These are phyloP conservation scores for Cystobasidiaceae sp. DNA, from an alignment of 1,284 basidiomycete species.

Conservation along the genomic window DNA sequence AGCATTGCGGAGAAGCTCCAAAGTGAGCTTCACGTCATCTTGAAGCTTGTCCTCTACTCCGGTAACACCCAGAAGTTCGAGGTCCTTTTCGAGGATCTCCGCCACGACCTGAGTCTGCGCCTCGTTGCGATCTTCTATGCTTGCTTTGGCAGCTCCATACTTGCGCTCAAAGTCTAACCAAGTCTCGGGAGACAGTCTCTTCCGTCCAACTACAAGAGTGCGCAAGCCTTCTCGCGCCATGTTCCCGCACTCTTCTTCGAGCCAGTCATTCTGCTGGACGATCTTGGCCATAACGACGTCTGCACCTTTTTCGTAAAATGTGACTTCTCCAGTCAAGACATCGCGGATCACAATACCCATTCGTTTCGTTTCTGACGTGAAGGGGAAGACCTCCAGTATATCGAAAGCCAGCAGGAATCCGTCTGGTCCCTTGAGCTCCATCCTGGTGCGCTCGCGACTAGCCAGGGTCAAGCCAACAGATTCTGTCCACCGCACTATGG, in stretches of 20 bases:
- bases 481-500: slow-evolving; percentile 97
- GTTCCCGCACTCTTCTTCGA: slow-evolving; percentile 96
- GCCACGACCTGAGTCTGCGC: slow-evolving; percentile 69
- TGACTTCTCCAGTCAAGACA: slow-evolving; percentile 64
- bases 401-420: slow-evolving; percentile 67
- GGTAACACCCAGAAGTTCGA: slow-evolving; percentile 88
- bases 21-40: slow-evolving; percentile 88
- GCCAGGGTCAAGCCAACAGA: slow-evolving; percentile 84
- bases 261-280: slow-evolving; percentile 95
- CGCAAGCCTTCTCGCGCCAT: slow-evolving; percentile 96
- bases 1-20: slow-evolving; percentile 89
- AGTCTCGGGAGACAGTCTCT: slow-evolving; percentile 62
- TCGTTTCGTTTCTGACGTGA: slow-evolving; percentile 96
- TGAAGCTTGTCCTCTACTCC: slow-evolving; percentile 99
- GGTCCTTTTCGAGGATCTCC: slow-evolving; percentile 74
- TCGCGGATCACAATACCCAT: slow-evolving; percentile 97
- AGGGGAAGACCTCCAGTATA: slow-evolving; percentile 88
- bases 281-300: slow-evolving; percentile 95
- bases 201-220: slow-evolving; percentile 89
- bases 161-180: slow-evolving; percentile 69
- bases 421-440: slow-evolving; percentile 67
- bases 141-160: slow-evolving; percentile 73
- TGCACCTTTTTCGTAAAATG: slow-evolving; percentile 93
- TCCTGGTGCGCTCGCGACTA: slow-evolving; percentile 79
- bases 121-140: slow-evolving; percentile 71